Percentiles rank a stretch among this genome's conserved stretches.
Evolutionary conservation across 176 grass and related monocot genomes (phyloP).

Genomic region (bread wheat (Triticum aestivum)): DNA sequence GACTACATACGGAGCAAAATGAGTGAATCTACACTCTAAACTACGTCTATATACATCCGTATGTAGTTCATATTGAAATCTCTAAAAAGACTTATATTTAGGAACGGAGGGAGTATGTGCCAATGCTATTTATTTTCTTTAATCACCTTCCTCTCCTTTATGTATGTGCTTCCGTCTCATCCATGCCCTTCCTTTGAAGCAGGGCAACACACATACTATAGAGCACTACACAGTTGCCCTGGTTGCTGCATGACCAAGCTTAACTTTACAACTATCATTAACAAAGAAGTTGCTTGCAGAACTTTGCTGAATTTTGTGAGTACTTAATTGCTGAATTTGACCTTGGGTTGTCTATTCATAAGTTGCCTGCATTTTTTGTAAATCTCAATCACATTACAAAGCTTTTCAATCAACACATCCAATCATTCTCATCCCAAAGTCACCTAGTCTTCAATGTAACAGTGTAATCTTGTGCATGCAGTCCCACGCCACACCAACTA

Average conservation of each 20-base stretch:
- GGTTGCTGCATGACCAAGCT: neutral
- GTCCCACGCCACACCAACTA: conserved; percentile 44
- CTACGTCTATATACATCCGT: no score
- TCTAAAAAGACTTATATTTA: no score
- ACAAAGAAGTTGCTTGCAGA: no score
- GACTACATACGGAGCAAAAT: no score
- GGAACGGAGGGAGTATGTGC: no score
- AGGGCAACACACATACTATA: neutral
- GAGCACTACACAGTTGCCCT: neutral
- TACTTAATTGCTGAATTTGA: neutral
- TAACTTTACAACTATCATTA: neutral
- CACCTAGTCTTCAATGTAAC: neutral
- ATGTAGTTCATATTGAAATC: no score
- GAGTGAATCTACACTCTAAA: no score
- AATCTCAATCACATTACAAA: neutral
- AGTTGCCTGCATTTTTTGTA: neutral
- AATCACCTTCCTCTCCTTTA: neutral
- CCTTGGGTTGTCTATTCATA: neutral
- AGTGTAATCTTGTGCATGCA: conserved; percentile 10
- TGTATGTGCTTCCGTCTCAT: neutral
- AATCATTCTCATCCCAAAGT: neutral
- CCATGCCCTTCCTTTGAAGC: neutral
- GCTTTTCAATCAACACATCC: neutral
- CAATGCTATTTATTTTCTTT: neutral
- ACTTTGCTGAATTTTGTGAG: neutral